phyloP scores from a whole-genome alignment of 495 filamentous ascomycete species.

The Staphylotrichum longicolle region DNA sequence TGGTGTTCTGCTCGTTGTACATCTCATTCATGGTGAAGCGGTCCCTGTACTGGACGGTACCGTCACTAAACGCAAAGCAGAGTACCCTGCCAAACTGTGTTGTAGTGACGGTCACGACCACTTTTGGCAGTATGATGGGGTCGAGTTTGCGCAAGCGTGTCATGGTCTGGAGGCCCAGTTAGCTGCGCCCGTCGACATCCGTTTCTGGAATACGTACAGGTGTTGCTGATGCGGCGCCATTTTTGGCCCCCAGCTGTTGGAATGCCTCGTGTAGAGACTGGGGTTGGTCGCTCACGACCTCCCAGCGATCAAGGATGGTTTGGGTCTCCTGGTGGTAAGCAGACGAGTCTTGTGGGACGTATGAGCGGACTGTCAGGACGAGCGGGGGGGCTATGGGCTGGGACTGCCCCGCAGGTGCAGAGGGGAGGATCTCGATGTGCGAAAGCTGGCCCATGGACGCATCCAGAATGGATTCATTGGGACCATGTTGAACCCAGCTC shows the following conservation, averaged over 20 bases:
- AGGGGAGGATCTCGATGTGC: constrained; percentile 63
- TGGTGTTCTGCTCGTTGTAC: constrained; percentile 57
- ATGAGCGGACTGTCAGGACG: constrained; percentile 70
- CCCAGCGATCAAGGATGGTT: constrained; percentile 75
- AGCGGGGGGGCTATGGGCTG: constrained; percentile 55
- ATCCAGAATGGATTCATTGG: constrained; percentile 46
- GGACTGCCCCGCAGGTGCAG: constrained; percentile 48
- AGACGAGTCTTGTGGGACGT: constrained; percentile 51
- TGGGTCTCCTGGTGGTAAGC: constrained; percentile 58
- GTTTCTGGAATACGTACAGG: constrained; percentile 29
- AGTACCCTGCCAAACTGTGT: constrained; percentile 66
- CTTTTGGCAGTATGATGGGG: constrained; percentile 61
- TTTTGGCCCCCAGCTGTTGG: constrained; percentile 65
- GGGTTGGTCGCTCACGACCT: constrained; percentile 59
- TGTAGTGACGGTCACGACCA: constrained; percentile 64
- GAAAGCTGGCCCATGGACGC: constrained; percentile 60
- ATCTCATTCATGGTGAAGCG: constrained; percentile 65
- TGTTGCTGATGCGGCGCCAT: constrained; percentile 45
- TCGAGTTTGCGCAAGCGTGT: constrained; percentile 63
- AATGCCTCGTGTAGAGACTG: constrained; percentile 68
- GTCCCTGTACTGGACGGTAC: constrained; percentile 74
- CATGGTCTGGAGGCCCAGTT: constrained; percentile 47
- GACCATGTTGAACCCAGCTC: constrained; percentile 47
- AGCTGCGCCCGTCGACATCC: constrained; percentile 10
- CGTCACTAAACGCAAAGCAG: constrained; percentile 69